Base-by-base conservation (phyloP, 768 basidiomycete species). In the Boletus huronensis region DNA sequence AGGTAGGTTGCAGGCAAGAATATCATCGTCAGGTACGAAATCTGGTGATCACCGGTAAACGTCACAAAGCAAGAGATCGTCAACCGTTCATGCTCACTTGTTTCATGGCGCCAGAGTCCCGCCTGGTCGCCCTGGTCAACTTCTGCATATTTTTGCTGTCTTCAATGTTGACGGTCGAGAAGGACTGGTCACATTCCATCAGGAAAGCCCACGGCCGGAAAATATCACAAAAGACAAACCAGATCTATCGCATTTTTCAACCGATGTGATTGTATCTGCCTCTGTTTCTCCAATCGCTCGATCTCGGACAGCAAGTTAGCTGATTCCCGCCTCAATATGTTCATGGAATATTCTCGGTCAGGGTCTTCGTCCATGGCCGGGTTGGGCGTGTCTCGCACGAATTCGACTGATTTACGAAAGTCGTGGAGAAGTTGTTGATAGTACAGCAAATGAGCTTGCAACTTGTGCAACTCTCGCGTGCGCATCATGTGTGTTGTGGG, bases 11-110 rank as follows among this genome's bases (percentile, higher is more conserved):
- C 77, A 1, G 84, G 83, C 25, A 85, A 68, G 67, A 84, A 85
- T 35, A 83, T 63, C 81, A 84, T 82, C 0, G 82, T 82, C 6
- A 85, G 65, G 54, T 82, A 82, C 0, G 81, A 75, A 29, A 84
- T 77, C 64, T 82, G 74, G 54, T 41, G 13, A 36, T 19, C 25
- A 7, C 16, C 16, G 9, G 28, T 58, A 1, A 52, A 46, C 7
- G 29, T 36, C 19, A 10, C 17, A 35, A 31, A 44, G 2, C 19
- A 5, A 35, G 6, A 17, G 21, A 32, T 6, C 19, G 13, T 7
- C 1, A 29, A 34, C 10, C 7, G 2, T 36, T 19, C 29, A 32
- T 34, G 8, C 59, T 48, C 39, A 67, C 63, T 51, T 70, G 66
- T 50, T 72, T 73, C 72, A 74, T 68, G 26, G 70, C 70, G 4